phyloP scores from a whole-genome alignment of 805 yeast species.

The Saccharomycopsis schoenii region DNA sequence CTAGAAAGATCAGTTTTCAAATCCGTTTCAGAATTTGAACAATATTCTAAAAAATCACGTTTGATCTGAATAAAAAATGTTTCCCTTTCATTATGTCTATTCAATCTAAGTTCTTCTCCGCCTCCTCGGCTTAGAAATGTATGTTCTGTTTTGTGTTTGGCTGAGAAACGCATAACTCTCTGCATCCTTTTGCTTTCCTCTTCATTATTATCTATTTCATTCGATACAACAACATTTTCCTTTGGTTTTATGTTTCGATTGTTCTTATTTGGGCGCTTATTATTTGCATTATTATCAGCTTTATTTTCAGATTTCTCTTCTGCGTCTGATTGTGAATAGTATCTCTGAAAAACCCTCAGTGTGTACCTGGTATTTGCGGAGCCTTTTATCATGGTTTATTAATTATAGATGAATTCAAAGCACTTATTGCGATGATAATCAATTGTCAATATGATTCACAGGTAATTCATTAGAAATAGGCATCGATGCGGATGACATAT shows the following conservation, averaged over 20 bases:
- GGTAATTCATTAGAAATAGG: background rate
- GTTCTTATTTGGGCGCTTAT: background rate
- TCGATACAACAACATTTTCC: background rate
- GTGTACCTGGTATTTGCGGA: background rate
- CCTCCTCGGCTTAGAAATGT: conserved; percentile 17
- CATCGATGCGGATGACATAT: background rate
- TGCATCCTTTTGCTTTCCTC: background rate
- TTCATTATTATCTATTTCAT: background rate
- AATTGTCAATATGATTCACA: no score
- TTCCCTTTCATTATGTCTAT: conserved; percentile 13
- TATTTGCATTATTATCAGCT: background rate
- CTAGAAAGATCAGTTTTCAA: background rate
- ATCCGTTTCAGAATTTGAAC: conserved; percentile 2
- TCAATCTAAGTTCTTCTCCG: conserved; percentile 9
- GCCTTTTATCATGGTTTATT: background rate
- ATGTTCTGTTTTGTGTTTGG: conserved; percentile 1
- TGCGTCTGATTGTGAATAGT: background rate
- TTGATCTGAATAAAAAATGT: conserved; percentile 9
- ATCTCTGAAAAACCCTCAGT: background rate
- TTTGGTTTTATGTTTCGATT: background rate
- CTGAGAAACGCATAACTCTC: conserved; percentile 4
- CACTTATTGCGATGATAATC: no score
- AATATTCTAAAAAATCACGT: conserved; percentile 6
- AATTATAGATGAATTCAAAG: no score
- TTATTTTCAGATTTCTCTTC: background rate